Base-by-base conservation (phyloP, 257 asterid species). In the Solanum appendiculatum region DNA sequence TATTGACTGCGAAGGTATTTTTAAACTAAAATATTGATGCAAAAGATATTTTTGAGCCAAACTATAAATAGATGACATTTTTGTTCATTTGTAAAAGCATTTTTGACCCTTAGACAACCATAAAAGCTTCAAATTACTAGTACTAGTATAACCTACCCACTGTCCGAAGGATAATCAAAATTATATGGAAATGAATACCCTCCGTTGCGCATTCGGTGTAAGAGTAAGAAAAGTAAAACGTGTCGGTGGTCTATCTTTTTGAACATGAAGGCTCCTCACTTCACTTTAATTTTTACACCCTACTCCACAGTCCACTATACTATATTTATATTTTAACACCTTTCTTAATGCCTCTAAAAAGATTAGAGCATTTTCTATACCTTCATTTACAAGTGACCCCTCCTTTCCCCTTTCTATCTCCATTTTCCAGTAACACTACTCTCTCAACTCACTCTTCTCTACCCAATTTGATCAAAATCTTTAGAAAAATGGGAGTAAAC, bases 261-360 rank as follows among this genome's bases (percentile, higher is more conserved):
- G 42, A 83, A 86, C 74, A 87, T 70, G 73, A 68, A 16, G 63
- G 75, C 86, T 56, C 63, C 83, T 23, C 44, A 6, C 63, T 58
- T 20, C 60, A 60, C 86, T 77, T 77, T 77, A 44, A 78, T 51
- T 78, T 78, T 37, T 27, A 63, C 78, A 29, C 82, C 51, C 54
- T 40, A 75, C 83, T 75, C 83, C 56, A 20, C 56, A n/a, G n/a
- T 74, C 33, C 23, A 54, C n/a, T 60, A 20, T 64, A 70, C 33
- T 60, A 11, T 84, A 81, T 85, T 63, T 58, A 20, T 54, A 18
- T 16, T 56, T 56, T 9, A 21, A 29, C 69, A 42, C 86, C 82
- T 90, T 89, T 83, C 86, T 90, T 88, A 90, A 86, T 90, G 87
- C 91, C 58, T 42, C 60, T 56, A 91, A 92, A 87, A 87, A 90